These are phyloP conservation scores for Centrapalus pauciflorus DNA, from an alignment of 129 eudicot species.

Conservation along the genomic window DNA sequence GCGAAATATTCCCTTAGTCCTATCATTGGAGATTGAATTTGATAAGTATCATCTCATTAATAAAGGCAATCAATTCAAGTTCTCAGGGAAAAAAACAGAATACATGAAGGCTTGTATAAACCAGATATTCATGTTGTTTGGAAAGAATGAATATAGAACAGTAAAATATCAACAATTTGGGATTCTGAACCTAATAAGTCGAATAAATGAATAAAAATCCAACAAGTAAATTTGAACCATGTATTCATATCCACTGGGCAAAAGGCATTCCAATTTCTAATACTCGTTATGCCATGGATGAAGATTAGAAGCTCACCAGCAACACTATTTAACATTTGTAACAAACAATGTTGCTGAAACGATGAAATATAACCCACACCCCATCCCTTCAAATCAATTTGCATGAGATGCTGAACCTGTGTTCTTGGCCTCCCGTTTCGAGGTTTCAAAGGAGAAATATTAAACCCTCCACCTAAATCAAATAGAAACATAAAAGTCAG, in stretches of 20 bases:
- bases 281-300: not conserved
- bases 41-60: not conserved
- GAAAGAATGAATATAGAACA: not conserved
- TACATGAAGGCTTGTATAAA: not conserved
- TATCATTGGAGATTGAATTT: conserved; percentile 13
- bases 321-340: conserved; percentile 91
- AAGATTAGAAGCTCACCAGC: conserved; percentile 56
- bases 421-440: conserved; percentile 88
- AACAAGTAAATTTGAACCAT: not conserved
- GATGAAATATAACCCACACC: conserved; percentile 85
- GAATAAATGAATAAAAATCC: not conserved
- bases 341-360: conserved; percentile 87
- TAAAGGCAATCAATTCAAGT: not conserved
- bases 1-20: conserved; percentile 89
- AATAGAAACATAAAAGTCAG: conserved; percentile 8
- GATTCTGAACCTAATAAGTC: not conserved
- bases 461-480: conserved; percentile 85
- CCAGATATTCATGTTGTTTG: not conserved
- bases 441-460: conserved; percentile 84
- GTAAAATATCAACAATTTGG: no score
- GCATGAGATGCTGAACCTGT: conserved; percentile 97
- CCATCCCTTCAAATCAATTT: conserved; percentile 97
- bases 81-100: not conserved
- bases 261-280: not conserved
- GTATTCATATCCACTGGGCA: not conserved